Conservation (phyloP, 805 yeast genomes). For the Isabelozyma gotoi region DNA sequence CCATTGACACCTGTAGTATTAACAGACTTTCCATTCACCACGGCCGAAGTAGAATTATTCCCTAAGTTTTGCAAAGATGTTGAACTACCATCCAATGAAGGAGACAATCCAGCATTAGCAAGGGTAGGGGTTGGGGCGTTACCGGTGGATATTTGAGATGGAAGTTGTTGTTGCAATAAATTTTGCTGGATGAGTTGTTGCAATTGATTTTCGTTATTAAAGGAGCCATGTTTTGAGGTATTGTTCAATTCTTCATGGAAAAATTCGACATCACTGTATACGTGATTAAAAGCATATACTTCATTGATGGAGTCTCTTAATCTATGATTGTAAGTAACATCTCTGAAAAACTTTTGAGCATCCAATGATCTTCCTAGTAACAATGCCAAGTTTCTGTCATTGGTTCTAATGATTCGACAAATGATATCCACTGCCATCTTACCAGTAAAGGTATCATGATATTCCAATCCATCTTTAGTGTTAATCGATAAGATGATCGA, state of each 20-base stretch:
- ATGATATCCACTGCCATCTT: constrained; percentile 91
- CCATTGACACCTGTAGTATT: constrained; percentile 64
- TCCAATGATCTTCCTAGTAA: constrained; percentile 88
- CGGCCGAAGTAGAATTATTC: not conserved
- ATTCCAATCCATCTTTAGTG: constrained; percentile 86
- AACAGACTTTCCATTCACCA: constrained; percentile 4
- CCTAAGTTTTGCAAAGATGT: constrained; percentile 1
- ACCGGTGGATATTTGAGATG: constrained; percentile 15
- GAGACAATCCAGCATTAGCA: constrained; percentile 5
- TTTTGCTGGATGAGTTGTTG: constrained; percentile 15
- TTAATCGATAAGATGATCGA: constrained; percentile 70
- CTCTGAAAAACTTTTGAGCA: constrained; percentile 92
- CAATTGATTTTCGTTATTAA: constrained; percentile 11
- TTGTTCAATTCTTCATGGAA: constrained; percentile 29
- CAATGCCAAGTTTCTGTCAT: constrained; percentile 87
- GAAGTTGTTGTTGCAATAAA: constrained; percentile 17
- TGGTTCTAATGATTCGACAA: constrained; percentile 80
- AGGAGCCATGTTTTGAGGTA: constrained; percentile 31
- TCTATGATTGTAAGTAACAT: constrained; percentile 92
- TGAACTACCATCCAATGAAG: constrained; percentile 5
- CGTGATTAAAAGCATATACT: constrained; percentile 78
- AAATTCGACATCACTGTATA: constrained; percentile 44
- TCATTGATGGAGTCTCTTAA: constrained; percentile 85
- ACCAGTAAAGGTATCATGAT: constrained; percentile 92
- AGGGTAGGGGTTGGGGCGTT: constrained; percentile 18